Evolutionary conservation across 306 rosid species (phyloP).

Genomic region (Trifolium dubium): DNA sequence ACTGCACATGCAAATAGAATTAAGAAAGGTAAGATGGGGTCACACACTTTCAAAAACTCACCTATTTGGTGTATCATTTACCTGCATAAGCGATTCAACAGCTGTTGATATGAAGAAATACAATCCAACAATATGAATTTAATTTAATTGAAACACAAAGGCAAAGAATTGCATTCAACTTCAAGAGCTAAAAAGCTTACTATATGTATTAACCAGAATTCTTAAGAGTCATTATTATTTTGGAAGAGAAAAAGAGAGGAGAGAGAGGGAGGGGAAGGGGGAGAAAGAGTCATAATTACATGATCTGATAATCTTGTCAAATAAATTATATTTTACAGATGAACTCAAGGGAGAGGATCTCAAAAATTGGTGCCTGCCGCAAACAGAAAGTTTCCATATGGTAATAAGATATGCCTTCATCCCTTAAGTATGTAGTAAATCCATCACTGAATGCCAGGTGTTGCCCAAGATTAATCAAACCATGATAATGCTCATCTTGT

Average conservation of each 20-base stretch:
- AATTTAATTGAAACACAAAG: slow-evolving; percentile 10
- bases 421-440: slow-evolving; percentile 8
- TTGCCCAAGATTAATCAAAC: slow-evolving; percentile 35
- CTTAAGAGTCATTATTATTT: neutral
- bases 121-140: neutral
- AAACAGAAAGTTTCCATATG: slow-evolving; percentile 44
- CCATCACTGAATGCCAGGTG: slow-evolving; percentile 30
- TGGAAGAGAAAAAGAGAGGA: neutral
- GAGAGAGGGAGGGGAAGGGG: neutral
- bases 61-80: neutral
- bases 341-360: slow-evolving; percentile 50
- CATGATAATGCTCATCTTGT: slow-evolving; percentile 27
- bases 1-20: neutral
- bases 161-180: slow-evolving; percentile 8
- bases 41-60: neutral
- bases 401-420: slow-evolving; percentile 35
- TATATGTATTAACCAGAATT: slow-evolving; percentile 40
- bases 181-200: slow-evolving; percentile 19
- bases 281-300: slow-evolving; percentile 41
- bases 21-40: neutral
- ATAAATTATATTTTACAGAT: slow-evolving; percentile 46
- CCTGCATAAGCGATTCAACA: neutral
- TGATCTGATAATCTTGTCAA: slow-evolving; percentile 11
- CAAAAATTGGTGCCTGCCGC: slow-evolving; percentile 45
- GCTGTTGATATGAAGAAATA: neutral